These are phyloP conservation scores for Verruconis gallopava DNA, from an alignment of 2,329 filamentous ascomycete species.

Conservation along the genomic window DNA sequence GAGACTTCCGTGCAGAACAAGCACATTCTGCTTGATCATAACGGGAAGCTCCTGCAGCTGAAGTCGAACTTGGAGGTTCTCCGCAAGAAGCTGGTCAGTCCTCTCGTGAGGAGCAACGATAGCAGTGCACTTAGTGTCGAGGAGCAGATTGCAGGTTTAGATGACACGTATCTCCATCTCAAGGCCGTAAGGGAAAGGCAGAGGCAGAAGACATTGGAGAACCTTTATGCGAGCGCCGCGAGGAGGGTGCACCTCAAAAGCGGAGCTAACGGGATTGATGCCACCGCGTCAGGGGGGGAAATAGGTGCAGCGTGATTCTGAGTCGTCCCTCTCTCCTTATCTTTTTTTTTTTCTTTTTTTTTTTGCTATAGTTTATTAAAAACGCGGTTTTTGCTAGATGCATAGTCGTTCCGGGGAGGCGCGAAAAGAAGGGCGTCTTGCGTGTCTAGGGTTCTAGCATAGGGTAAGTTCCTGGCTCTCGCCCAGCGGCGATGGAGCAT, in stretches of 20 bases:
- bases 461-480: too few relatives aligned
- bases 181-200: slow-evolving; percentile 63
- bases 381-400: too few relatives aligned
- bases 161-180: slow-evolving; percentile 67
- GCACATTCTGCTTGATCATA: slow-evolving; percentile 72
- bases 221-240: slow-evolving; percentile 47
- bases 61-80: slow-evolving; percentile 81
- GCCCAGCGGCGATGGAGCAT: too few relatives aligned
- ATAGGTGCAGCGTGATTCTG: too few relatives aligned
- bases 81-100: slow-evolving; percentile 69
- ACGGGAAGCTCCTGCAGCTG: slow-evolving; percentile 67
- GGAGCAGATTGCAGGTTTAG: slow-evolving; percentile 73
- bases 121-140: slow-evolving; percentile 61
- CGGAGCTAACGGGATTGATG: neutral
- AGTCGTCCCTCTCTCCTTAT: too few relatives aligned
- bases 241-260: neutral
- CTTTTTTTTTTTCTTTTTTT: too few relatives aligned
- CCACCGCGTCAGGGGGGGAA: too few relatives aligned
- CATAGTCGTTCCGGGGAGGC: too few relatives aligned
- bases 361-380: too few relatives aligned
- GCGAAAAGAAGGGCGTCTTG: too few relatives aligned
- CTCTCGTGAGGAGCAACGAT: slow-evolving; percentile 60
- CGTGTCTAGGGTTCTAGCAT: too few relatives aligned
- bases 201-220: slow-evolving; percentile 71
- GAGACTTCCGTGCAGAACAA: slow-evolving; percentile 81